These are phyloP conservation scores for Kentomonas sorsogonicus DNA, from an alignment of 208 protist species.

Conservation along the genomic window DNA sequence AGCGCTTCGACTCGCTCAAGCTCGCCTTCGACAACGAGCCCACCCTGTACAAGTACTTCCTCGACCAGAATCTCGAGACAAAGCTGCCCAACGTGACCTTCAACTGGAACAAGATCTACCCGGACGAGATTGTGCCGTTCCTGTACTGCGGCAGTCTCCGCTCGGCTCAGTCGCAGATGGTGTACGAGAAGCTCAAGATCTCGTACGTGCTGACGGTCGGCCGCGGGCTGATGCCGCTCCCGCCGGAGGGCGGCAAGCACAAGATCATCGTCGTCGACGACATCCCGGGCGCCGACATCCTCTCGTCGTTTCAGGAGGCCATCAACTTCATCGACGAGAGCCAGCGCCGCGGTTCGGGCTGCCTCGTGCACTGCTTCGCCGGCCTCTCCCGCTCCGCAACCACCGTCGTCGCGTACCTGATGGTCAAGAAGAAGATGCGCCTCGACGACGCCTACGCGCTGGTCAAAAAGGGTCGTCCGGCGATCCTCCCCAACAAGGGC, in stretches of 20 bases:
- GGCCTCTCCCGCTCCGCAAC: slow-evolving; percentile 87
- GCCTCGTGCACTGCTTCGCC: slow-evolving; percentile 89
- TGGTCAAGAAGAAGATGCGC: slow-evolving; percentile 79
- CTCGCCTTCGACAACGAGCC: slow-evolving; percentile 87
- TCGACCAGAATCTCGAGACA: slow-evolving; percentile 34
- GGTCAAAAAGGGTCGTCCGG: slow-evolving; percentile 63
- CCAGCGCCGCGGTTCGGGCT: slow-evolving; percentile 38
- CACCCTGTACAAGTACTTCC: slow-evolving; percentile 58
- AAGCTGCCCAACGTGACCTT: slow-evolving; percentile 69
- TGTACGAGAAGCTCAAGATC: slow-evolving; percentile 83
- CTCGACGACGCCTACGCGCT: slow-evolving; percentile 79
- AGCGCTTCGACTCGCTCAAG: slow-evolving; percentile 47
- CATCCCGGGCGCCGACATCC: slow-evolving; percentile 77
- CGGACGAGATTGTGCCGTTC: slow-evolving; percentile 74
- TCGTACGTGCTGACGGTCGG: slow-evolving; percentile 77
- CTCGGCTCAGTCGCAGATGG: slow-evolving; percentile 76
- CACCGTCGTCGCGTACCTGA: slow-evolving; percentile 84
- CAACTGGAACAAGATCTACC: slow-evolving; percentile 90
- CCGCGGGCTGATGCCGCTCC: slow-evolving; percentile 56
- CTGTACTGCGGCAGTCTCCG: slow-evolving; percentile 83
- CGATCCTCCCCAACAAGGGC: slow-evolving; percentile 78
- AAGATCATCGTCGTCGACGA: slow-evolving; percentile 77
- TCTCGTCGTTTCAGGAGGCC: slow-evolving; percentile 65
- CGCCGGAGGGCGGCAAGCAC: slow-evolving; percentile 64
- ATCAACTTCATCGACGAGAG: slow-evolving; percentile 78